Percentiles rank a stretch among this genome's conserved stretches.
These are phyloP conservation scores for Oxytropis ochrocephala DNA, from an alignment of 306 rosid species.

Conservation along the genomic window DNA sequence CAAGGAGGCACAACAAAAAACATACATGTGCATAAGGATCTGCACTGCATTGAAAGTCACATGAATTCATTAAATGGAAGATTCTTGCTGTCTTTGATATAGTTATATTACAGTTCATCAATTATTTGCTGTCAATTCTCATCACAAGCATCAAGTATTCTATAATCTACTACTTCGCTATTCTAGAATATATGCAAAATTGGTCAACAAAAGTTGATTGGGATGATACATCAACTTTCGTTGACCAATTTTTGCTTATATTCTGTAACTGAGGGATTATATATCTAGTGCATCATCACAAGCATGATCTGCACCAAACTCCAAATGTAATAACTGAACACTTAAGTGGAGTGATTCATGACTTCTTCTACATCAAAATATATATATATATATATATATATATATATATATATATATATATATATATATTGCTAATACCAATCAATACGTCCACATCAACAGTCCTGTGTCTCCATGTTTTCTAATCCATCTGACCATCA, in stretches of 20 bases:
- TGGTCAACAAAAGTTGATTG: too few species aligned
- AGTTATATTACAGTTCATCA: not conserved
- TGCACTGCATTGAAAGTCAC: not conserved
- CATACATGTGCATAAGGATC: not conserved
- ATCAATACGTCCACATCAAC: constrained; percentile 1
- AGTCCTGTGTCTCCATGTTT: not conserved
- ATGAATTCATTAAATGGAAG: not conserved
- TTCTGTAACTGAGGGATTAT: not conserved
- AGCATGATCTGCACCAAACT: not conserved
- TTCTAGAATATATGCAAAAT: too few species aligned
- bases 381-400: too few species aligned
- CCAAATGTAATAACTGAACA: not conserved
- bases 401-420: too few species aligned
- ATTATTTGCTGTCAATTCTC: not conserved
- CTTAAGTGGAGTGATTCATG: not conserved
- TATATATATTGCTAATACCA: not conserved
- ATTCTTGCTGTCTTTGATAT: not conserved
- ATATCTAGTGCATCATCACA: not conserved
- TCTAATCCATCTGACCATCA: not conserved
- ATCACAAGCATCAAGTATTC: not conserved
- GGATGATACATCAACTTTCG: too few species aligned
- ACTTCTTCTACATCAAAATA: not conserved
- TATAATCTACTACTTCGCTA: too few species aligned
- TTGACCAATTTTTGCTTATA: too few species aligned
- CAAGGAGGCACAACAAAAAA: not conserved